Base-by-base conservation (phyloP, 1,284 basidiomycete genomes). In the Coniferiporia weirii region DNA sequence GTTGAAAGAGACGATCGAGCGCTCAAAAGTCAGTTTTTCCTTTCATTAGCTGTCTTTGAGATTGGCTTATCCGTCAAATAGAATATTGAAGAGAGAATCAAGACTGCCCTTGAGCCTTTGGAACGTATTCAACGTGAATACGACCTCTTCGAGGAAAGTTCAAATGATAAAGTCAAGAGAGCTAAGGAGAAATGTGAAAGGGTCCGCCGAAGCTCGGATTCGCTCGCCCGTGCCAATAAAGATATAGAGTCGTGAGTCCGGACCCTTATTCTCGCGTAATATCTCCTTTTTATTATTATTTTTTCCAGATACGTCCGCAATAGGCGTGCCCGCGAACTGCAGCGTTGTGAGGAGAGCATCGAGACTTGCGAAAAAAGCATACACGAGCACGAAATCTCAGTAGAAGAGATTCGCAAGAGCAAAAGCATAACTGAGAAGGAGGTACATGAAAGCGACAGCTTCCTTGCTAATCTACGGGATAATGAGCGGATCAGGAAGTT, bases 401-500 rank as follows among this genome's bases (percentile, higher is more conserved):
- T 90, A 34, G 84, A 87, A 64, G 69, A 68, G 20, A 73, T 79
- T 40, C 82, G 87, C 38, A 75, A 79, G 49, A 73, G 69, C 27
- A 79, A 89, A 38, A 72, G 74, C 35, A 73, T 71, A 36, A 79
- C 89, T 44, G 85, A 89, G 66, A 85, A 82, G 67, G 87, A 89
- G 67, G 85, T 92, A 69, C 83, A 83, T 66, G 84, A 88, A 64
- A 82, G 89, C 55, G 85, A 84, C 52, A 81, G 85, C 44, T 81
- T 81, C 13, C 72, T 85, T 52, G 80, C 83, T 17, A 95, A 91
- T 70, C 78, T 98, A 64, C 84, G 87, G 61, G 90, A 94, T 70
- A 99, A 98, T 69, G 76, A 95, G 48, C 85, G 90, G 8, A 84
- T 91, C 62, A 80, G 93, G 54, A 82, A 83, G 66, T 78, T 94